Conservation (phyloP, 139 green algal genomes). For the Chlorella vulgaris region DNA sequence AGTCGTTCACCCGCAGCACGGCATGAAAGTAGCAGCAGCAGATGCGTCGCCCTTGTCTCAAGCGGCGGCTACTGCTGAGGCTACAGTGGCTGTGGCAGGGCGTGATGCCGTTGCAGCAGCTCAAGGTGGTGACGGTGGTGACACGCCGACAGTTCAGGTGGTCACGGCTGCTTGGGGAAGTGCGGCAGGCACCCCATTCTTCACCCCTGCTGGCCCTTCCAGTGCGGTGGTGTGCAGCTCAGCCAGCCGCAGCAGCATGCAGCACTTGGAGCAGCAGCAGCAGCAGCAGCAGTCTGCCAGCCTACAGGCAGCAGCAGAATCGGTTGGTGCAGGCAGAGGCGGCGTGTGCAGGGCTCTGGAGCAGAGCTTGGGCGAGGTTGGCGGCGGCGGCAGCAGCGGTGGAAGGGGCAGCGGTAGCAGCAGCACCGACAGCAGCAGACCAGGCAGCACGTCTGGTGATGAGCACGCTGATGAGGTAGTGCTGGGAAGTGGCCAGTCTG, state of each 20-base stretch:
- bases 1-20: too few relatives aligned
- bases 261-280: background rate
- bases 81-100: too few relatives aligned
- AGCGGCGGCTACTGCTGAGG: too few relatives aligned
- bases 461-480: too few relatives aligned
- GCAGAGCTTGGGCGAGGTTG: background rate
- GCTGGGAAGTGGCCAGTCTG: too few relatives aligned
- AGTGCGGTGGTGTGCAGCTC: slow-evolving; percentile 2
- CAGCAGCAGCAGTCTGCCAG: background rate
- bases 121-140: background rate
- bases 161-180: background rate
- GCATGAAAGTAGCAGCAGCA: too few relatives aligned
- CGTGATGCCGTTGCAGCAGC: too few relatives aligned
- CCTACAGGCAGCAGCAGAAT: background rate
- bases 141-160: too few relatives aligned
- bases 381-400: background rate
- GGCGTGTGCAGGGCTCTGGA: background rate
- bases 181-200: slow-evolving; percentile 8
- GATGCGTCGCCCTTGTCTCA: too few relatives aligned
- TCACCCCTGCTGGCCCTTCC: slow-evolving; percentile 10
- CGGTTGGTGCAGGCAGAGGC: background rate
- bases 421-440: background rate
- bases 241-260: background rate
- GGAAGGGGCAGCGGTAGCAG: background rate
- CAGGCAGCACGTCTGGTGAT: background rate